Conservation (phyloP, 345 rosid genomes). For the Corymbia maculata region DNA sequence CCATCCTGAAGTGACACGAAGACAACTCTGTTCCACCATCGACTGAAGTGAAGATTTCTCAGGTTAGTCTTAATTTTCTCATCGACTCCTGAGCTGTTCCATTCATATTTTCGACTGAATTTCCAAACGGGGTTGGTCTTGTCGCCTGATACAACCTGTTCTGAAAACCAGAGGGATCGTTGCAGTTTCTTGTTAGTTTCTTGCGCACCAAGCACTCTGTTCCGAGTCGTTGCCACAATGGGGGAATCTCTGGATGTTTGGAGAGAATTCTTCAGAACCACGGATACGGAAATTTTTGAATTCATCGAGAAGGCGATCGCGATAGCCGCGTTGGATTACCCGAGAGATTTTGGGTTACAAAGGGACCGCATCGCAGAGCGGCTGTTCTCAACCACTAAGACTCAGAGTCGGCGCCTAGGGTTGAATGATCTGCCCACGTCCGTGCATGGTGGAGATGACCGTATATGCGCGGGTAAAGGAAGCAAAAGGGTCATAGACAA, state of each 20-base stretch:
- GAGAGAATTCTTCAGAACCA: constrained; percentile 63
- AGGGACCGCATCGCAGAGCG: constrained; percentile 67
- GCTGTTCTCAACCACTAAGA: constrained; percentile 31
- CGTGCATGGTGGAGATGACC: not conserved
- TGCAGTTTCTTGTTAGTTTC: not conserved
- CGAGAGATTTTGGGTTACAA: constrained; percentile 36
- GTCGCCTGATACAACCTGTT: not conserved
- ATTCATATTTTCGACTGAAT: not conserved
- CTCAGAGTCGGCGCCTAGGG: not conserved
- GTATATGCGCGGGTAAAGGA: constrained; percentile 29
- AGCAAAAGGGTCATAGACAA: constrained; percentile 34
- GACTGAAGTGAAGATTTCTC: not conserved
- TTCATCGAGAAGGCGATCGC: constrained; percentile 61
- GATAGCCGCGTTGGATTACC: constrained; percentile 66
- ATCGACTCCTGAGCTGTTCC: not conserved
- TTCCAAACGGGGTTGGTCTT: not conserved
- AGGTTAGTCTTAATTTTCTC: not conserved
- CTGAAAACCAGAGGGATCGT: not conserved
- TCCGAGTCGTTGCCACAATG: not conserved
- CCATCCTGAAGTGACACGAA: not conserved
- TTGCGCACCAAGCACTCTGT: not conserved
- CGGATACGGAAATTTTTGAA: constrained; percentile 49
- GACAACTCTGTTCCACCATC: not conserved
- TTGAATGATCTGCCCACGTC: not conserved
- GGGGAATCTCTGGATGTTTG: constrained; percentile 31